Base-by-base conservation (phyloP, 257 asterid genomes). In the Petrea volubilis region DNA sequence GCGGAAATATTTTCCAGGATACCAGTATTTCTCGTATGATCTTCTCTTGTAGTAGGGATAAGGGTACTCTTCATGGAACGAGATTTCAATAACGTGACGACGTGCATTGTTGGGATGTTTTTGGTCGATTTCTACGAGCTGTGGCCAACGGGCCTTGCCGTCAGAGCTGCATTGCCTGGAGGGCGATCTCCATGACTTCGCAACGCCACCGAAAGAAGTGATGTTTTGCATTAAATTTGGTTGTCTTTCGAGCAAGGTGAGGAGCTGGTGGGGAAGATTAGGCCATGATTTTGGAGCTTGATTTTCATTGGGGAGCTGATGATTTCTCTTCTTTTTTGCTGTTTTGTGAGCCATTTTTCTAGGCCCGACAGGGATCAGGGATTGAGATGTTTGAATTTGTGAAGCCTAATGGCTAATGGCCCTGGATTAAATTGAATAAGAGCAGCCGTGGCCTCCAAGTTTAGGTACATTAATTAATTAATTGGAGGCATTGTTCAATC, bases 201-300 rank as follows among this genome's bases (percentile, higher is more conserved):
- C 49, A 50, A 70, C 60, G 24, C 85, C 69, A 2, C 75, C 57
- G 20, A 67, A 77, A 1, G 75, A 61, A 3, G 34, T 63, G 49
- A 84, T 72, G 70, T 63, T 77, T 24, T 52, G 59, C 72, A 81
- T 57, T 47, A 51, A 65, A 2, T 70, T 63, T 4, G 65, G 43
- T 46, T 81, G 78, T 44, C 65, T 58, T 52, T 74, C 71, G 1
- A 75, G 28, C 23, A 23, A 7, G 40, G 7, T 23, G 52, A 64
- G 57, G 33, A 79, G 78, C 33, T 77, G 80, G n/a, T 31, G 52
- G 4, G 81, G 86, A 27, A 81, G 78, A 77, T 79, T 66, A 43
- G 85, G 83, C 89, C 84, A 84, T 58, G 71, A 40, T 36, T 28
- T 70, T 67, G 47, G 65, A 23, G 70, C 13, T 33, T 25, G 33